These are phyloP conservation scores for Beta macrorhiza DNA, from an alignment of 179 eudicot species.

Conservation along the genomic window DNA sequence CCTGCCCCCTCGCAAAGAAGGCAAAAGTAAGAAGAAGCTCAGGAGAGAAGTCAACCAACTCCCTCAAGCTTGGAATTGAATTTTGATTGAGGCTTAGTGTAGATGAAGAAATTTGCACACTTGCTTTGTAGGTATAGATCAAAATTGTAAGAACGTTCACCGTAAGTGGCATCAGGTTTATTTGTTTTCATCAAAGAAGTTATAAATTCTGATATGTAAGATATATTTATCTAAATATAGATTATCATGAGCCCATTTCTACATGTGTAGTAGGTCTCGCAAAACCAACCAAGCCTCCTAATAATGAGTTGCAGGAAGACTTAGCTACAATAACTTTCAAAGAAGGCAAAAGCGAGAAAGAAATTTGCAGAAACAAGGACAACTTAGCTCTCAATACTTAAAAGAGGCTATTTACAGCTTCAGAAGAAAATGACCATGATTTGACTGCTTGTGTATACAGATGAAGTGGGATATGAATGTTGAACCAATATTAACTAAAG, in stretches of 20 bases:
- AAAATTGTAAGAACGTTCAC: conserved; percentile 7
- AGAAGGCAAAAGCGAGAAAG: too few species aligned
- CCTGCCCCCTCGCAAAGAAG: neutral
- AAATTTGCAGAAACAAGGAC: too few species aligned
- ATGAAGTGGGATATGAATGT: neutral
- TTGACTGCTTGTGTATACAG: conserved; percentile 21
- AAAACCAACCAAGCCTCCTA: too few species aligned
- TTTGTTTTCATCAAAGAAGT: neutral
- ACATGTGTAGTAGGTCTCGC: too few species aligned
- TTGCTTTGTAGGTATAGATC: conserved; percentile 20
- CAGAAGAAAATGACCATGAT: neutral
- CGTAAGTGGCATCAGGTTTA: neutral
- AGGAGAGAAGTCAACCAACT: neutral
- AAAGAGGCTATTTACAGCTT: neutral
- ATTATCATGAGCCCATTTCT: too few species aligned
- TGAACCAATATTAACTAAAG: neutral
- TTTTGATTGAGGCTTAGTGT: conserved; percentile 18
- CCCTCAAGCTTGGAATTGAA: conserved; percentile 2
- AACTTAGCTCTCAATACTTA: too few species aligned
- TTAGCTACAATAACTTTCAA: too few species aligned
- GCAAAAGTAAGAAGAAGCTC: neutral
- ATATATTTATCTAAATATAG: neutral
- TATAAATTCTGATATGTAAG: neutral
- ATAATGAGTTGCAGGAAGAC: too few species aligned
- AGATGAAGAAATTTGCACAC: conserved; percentile 26